Conservation (phyloP, 495 filamentous ascomycete genomes). For the Neurospora sp. region DNA sequence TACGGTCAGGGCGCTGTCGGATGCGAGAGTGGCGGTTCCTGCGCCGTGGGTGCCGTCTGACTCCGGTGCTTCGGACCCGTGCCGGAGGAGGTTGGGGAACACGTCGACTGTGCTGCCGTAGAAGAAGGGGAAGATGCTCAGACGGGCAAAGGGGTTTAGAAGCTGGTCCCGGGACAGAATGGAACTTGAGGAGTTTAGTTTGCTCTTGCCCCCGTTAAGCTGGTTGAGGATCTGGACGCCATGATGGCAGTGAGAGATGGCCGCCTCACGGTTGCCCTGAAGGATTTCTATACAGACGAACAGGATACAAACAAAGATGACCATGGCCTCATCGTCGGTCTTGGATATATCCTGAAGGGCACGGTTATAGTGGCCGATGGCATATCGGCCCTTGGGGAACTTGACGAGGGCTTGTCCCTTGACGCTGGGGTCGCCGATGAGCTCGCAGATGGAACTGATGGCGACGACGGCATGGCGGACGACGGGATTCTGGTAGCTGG, state of each 20-base stretch:
- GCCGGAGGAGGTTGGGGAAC: slow-evolving; percentile 15
- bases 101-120: slow-evolving; percentile 15
- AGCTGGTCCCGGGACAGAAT: slow-evolving; percentile 22
- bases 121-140: slow-evolving; percentile 27
- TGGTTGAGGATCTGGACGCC: slow-evolving; percentile 25
- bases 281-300: slow-evolving; percentile 48
- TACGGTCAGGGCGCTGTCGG: slow-evolving; percentile 10
- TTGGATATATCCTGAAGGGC: slow-evolving; percentile 24
- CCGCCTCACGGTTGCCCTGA: slow-evolving; percentile 32
- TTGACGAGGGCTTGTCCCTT: slow-evolving; percentile 11
- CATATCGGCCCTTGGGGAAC: slow-evolving; percentile 8
- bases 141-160: slow-evolving; percentile 23
- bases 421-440: slow-evolving; percentile 7
- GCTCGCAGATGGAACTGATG: slow-evolving; percentile 26
- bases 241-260: slow-evolving; percentile 31
- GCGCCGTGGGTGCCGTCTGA: slow-evolving; percentile 1
- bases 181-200: not conserved
- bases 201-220: slow-evolving; percentile 1
- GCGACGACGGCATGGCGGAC: slow-evolving; percentile 46
- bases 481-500: slow-evolving; percentile 40
- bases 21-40: not conserved
- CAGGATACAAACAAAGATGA: slow-evolving; percentile 43
- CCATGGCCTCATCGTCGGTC: slow-evolving; percentile 19
- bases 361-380: slow-evolving; percentile 26
- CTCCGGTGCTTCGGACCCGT: slow-evolving; percentile 1